Conservation (phyloP, 83 land plant species). For the Diphasiastrum complanatum region DNA sequence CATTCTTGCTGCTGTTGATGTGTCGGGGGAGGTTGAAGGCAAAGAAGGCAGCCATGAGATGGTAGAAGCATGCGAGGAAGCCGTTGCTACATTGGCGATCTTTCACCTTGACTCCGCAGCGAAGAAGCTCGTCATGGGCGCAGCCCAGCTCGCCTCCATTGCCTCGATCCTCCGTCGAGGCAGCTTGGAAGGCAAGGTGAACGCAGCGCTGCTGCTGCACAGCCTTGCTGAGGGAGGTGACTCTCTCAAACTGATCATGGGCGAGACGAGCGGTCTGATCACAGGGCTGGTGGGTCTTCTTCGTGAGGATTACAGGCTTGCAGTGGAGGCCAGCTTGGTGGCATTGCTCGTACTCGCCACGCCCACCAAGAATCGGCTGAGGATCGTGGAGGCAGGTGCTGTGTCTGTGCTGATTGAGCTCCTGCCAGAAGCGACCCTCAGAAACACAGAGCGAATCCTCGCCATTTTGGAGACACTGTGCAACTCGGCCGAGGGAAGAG, state of each 20-base stretch:
- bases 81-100: conserved; percentile 25
- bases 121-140: not conserved
- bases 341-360: conserved; percentile 23
- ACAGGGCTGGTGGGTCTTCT: conserved; percentile 23
- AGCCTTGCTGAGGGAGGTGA: conserved; percentile 18
- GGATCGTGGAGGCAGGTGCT: conserved; percentile 42
- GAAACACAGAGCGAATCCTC: conserved; percentile 38
- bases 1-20: conserved; percentile 17
- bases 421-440: conserved; percentile 28
- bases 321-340: conserved; percentile 31
- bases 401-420: conserved; percentile 36
- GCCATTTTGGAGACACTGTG: conserved; percentile 39
- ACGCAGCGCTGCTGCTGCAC: conserved; percentile 23
- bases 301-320: conserved; percentile 23
- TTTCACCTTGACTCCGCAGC: conserved; percentile 22
- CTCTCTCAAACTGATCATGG: conserved; percentile 17
- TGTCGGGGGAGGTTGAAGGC: not conserved
- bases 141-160: conserved; percentile 23
- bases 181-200: conserved; percentile 26
- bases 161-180: conserved; percentile 21
- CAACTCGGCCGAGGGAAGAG: conserved; percentile 51
- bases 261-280: conserved; percentile 14
- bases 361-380: conserved; percentile 38
- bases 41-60: not conserved
- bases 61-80: conserved; percentile 22